Evolutionary conservation across 306 rosid species (phyloP), one percentile per base, ranked within the genome.

Genomic region (Lithocarpus polystachyus): DNA sequence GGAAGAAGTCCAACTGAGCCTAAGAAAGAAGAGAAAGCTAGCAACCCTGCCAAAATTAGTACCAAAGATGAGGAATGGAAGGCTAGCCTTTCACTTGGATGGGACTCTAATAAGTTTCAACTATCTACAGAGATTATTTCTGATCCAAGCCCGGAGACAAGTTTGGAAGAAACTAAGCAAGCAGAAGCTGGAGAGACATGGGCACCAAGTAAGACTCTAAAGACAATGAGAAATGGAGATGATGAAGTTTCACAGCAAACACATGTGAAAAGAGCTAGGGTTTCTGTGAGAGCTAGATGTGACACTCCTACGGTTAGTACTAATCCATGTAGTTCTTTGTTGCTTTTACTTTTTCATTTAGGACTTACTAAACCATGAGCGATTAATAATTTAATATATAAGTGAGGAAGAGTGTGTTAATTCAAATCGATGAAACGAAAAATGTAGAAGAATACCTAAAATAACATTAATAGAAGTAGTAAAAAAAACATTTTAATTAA

Each of bases 211-310:
- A 81, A 83, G 77, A 45, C 80, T 40, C 29, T 65, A 48, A 89
- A 82, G 67, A 71, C 77, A 4, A 48, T 4, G 37, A 79, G 81
- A 54, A 81, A 81, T 72, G 81, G 74, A 8, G 84, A 69, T 29
- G 84, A 84, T 29, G 90, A 85, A 1, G 67, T 60, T 83, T 83
- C 86, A 55, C 89, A 87, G 54, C 88, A 85, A 64, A 81, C 75
- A 67, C 88, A 87, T 2, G 76, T 84, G 29, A 92, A 90, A 82
- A 87, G 89, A 87, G 92, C 94, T 53, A 90, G 97, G 74, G 97
- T 90, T 74, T 92, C 88, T 13, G 90, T 92, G 22, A 86, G 97
- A 84, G 88, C 93, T 33, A 86, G 90, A 88, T 92, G 97, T 72
- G 93, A 92, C 23, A 78, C 94, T 82, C 87, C 91, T 40, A 90